Evolutionary conservation across 306 rosid genomes (phyloP).

Genomic region (Neltuma alba): DNA sequence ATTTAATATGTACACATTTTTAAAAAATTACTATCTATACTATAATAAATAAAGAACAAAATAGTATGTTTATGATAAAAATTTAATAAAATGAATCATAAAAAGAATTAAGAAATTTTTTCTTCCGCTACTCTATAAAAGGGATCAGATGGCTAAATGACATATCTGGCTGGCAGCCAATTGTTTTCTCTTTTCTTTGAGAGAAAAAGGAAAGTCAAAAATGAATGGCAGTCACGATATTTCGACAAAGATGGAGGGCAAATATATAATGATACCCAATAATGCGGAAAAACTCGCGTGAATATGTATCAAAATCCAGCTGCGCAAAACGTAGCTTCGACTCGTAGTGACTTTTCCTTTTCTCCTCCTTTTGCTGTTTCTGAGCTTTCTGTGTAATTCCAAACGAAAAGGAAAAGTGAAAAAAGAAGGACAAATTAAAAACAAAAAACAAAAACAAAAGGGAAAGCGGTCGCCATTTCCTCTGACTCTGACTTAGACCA

Average conservation of each 20-base stretch:
- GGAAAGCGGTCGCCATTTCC: constrained; percentile 36
- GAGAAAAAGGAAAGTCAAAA: neutral
- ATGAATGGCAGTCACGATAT: constrained; percentile 17
- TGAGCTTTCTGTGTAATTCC: constrained; percentile 1
- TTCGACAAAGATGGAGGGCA: neutral
- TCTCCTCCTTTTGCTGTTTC: neutral
- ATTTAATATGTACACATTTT: too few species aligned
- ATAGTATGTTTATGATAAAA: too few species aligned
- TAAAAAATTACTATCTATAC: too few species aligned
- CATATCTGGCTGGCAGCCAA: neutral
- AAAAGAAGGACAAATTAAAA: neutral
- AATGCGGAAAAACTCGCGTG: constrained; percentile 31
- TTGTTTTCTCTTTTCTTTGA: too few species aligned
- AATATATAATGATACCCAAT: neutral
- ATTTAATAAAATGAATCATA: too few species aligned
- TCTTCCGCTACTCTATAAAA: too few species aligned
- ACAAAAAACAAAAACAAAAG: constrained; percentile 17
- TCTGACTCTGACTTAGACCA: neutral
- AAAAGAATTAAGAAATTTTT: too few species aligned
- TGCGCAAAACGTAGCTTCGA: constrained; percentile 42
- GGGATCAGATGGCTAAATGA: too few species aligned
- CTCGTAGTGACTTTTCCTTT: constrained; percentile 30
- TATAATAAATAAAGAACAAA: too few species aligned
- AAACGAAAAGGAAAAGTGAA: constrained; percentile 22
- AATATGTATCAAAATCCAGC: constrained; percentile 36